Evolutionary conservation across 495 filamentous ascomycete genomes (phyloP), one percentile per base, ranked within the genome.

Genomic region (Bathelium albidoporum): DNA sequence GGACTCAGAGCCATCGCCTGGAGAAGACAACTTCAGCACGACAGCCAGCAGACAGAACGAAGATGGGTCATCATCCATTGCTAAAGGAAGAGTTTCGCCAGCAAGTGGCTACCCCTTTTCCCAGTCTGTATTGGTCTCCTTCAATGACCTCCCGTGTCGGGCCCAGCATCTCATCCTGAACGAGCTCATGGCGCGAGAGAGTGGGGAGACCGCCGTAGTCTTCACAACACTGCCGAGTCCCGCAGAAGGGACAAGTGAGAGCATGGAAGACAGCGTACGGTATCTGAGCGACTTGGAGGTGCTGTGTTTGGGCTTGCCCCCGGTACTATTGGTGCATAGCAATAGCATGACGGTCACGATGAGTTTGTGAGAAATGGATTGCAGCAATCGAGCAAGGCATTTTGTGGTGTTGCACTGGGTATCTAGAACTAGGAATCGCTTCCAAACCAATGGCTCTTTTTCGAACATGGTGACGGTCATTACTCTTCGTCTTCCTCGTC

Each of bases 301-400:
- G 29, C 71, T 77, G 62, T 89, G 84, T 72, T 78, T 85, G 66
- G 85, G 79, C 1, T 72, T 85, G 60, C 86, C 88, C 53, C 87
- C 90, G 11, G 81, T 85, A 59, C 71, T 95, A 62, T 66, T 94
- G 66, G 87, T 95, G n/a, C 82, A 94, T 75, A 90, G 87, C 70
- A 95, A 94, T 75, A 91, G 87, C 65, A 89, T 95, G 87, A 93
- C 89, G 16, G 90, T 94, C 59, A 94, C 90, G 20, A 91, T 91
- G 75, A 89, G 88, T 71, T 74, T 92, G 61, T 92, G 60, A 59
- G n/a, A n/a, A 22, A 45, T 26, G 20, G 7, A 31, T 31, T 62
- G 12, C 18, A 62, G 7, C 20, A 53, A n/a, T 28, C 11, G 59
- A 36, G 41, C 60, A 11, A 41, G 14, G 49, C 58, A 26, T 22